These are phyloP conservation scores for Venturia pyrina DNA, from an alignment of 2,329 filamentous ascomycete species.

Conservation along the genomic window DNA sequence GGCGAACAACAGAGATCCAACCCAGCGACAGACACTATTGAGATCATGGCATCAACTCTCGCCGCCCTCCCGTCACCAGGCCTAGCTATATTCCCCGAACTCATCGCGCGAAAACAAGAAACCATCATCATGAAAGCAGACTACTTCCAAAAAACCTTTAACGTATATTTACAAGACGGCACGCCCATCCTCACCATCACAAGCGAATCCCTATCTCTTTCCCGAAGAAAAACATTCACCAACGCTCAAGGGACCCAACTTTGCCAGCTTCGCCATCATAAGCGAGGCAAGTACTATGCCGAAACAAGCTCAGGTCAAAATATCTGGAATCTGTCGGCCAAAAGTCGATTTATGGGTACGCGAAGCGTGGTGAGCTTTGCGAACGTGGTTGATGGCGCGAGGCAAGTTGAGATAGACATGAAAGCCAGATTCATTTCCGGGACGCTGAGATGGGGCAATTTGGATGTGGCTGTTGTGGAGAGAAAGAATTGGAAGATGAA, in stretches of 20 bases:
- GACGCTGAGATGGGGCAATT: neutral
- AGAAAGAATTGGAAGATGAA: neutral
- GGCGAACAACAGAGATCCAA: neutral
- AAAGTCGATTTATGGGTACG: neutral
- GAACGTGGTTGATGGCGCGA: neutral
- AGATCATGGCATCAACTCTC: neutral
- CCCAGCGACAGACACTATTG: slow-evolving; percentile 17
- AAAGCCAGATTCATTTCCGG: neutral
- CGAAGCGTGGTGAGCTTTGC: neutral
- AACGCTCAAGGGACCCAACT: neutral
- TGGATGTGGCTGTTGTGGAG: neutral
- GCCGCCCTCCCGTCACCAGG: neutral
- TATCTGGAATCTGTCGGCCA: neutral
- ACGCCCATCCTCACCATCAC: neutral
- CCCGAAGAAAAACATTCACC: neutral
- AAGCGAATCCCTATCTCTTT: neutral
- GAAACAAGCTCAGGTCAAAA: neutral
- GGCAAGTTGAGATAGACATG: neutral
- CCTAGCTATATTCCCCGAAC: neutral
- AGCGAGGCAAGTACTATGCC: neutral
- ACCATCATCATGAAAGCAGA: slow-evolving; percentile 2
- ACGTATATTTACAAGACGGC: neutral
- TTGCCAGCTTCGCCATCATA: neutral
- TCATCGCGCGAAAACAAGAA: neutral
- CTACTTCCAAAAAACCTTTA: neutral